These are phyloP conservation scores for Acer negundo DNA, from an alignment of 345 rosid genomes.

Conservation along the genomic window DNA sequence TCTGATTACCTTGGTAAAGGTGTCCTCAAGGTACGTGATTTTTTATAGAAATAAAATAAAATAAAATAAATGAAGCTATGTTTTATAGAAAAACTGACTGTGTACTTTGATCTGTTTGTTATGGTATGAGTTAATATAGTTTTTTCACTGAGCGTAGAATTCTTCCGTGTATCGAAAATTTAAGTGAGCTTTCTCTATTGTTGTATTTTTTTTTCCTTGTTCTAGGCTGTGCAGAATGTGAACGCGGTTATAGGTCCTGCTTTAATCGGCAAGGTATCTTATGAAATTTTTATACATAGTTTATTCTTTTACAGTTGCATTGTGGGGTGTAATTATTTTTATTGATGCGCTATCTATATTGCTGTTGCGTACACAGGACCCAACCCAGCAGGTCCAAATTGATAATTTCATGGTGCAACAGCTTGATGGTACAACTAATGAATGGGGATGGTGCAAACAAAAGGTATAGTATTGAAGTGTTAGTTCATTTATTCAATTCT, in stretches of 20 bases:
- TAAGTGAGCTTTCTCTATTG: neutral
- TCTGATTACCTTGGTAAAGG: conserved; percentile 74
- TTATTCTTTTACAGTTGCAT: neutral
- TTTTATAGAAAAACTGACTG: neutral
- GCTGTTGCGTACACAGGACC: conserved; percentile 44
- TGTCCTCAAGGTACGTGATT: conserved; percentile 52
- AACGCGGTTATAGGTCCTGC: conserved; percentile 63
- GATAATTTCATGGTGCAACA: conserved; percentile 69
- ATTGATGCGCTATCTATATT: neutral
- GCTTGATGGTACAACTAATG: conserved; percentile 72
- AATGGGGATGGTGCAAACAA: conserved; percentile 88
- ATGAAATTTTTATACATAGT: neutral
- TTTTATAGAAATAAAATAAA: neutral
- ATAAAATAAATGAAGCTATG: neutral
- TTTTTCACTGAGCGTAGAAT: neutral
- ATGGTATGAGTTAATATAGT: neutral
- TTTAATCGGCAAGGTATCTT: conserved; percentile 61
- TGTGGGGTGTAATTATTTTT: neutral
- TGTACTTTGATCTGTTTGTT: neutral
- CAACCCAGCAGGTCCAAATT: conserved; percentile 52
- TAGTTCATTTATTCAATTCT: neutral
- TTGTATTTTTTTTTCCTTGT: conserved; percentile 9
- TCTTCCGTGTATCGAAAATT: neutral
- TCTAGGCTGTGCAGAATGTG: conserved; percentile 65
- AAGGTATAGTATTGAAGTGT: conserved; percentile 37